A percentile compares a stretch with the other conserved stretches of the same genome.
phyloP scores from a whole-genome alignment of 2,329 filamentous ascomycete genomes.

The Cercospora sojina region DNA sequence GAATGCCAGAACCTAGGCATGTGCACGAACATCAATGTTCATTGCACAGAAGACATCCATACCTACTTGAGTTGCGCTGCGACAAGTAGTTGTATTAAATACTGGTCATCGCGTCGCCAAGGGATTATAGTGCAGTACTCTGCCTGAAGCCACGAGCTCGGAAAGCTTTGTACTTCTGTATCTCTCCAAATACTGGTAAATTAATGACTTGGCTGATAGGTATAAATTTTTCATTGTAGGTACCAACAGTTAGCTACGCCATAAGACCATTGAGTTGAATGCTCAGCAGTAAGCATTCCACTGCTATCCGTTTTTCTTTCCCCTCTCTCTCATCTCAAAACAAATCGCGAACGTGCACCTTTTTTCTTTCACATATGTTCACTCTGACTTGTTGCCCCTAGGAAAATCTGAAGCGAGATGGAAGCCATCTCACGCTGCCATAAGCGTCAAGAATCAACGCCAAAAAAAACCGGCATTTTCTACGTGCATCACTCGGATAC shows the following conservation, averaged over 20 bases:
- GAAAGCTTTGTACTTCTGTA: neutral
- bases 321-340: too few relatives aligned
- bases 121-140: neutral
- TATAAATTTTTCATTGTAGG: neutral
- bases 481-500: neutral
- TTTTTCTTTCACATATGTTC: too few relatives aligned
- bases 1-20: too few relatives aligned
- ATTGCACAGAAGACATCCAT: too few relatives aligned
- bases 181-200: neutral
- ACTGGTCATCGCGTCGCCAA: neutral
- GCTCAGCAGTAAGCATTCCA: neutral
- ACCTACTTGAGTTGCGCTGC: neutral
- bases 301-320: too few relatives aligned
- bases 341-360: too few relatives aligned
- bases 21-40: too few relatives aligned
- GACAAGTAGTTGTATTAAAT: too few relatives aligned
- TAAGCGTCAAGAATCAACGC: neutral
- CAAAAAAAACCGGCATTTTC: neutral
- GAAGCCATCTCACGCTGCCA: too few relatives aligned
- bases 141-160: rapidly evolving
- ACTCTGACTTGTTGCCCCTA: too few relatives aligned
- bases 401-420: too few relatives aligned
- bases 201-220: neutral
- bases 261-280: neutral
- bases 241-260: neutral